Base-by-base conservation (phyloP, 2,329 filamentous ascomycete genomes). In the Sporothrix pallida region DNA sequence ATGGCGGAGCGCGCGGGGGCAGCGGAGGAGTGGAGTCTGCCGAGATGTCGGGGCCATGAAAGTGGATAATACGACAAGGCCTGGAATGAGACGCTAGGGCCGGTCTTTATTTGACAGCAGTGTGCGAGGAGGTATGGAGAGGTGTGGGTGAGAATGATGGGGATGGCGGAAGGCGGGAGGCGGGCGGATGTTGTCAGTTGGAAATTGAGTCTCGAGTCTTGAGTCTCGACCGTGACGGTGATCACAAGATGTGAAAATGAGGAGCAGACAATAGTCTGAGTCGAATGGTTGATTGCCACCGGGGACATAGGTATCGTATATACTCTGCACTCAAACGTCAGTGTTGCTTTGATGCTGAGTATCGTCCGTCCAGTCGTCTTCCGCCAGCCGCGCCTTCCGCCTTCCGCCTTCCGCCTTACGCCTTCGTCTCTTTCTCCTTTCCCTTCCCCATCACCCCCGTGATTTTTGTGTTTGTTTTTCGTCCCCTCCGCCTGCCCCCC, bases 331-430 rank as follows among this genome's bases (percentile, higher is more conserved):
- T 54, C 2, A 7, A 5, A 37, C 4, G 31, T 37, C 4, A 5
- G 20, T 1, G n/a, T 17, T 54, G 52, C 10, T 54, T 8, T 23
- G 2, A 20, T 54, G 6, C 20, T 20, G 3, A 17, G 5, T 17
- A 20, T 20, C 7, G 6, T 9, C n/a, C 50, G 50, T 52, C 6
- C 12, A 2, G 8, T 20, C 2, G 20, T 54, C 52, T 54, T 20
- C 52, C 52, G 52, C 52, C 52, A 23, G n/a, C 52, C 52, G 52
- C 52, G 50, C 50, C 50, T n/a, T 54, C 17, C 50, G 50, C 50
- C 50, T 10, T 20, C 17, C 17, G 50, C 50, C 50, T 20, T 26
- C 23, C 23, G 23, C 31, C 5, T 5, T 31, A 2, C 31, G 31
- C 31, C 31, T 37, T 37, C 7, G 31, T 37, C 31, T 37, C 31